A percentile compares a stretch with the other conserved stretches of the same genome.
Evolutionary conservation across 164 flowering plant species (phyloP).

Genomic region (Chimonanthus praecox): DNA sequence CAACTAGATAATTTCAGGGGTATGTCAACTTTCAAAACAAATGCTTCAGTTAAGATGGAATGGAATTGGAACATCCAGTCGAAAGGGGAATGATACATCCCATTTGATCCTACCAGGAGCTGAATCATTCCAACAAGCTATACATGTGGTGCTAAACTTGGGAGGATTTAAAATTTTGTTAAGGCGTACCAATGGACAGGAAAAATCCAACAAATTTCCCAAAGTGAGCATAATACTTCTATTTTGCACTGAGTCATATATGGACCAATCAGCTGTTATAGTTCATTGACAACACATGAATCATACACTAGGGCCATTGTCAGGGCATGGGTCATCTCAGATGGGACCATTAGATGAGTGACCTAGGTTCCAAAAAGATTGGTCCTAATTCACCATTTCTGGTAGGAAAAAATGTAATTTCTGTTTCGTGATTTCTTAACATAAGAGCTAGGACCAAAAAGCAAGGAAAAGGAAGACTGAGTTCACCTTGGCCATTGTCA

Average conservation of each 20-base stretch:
- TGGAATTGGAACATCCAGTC: not conserved
- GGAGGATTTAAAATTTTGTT: not conserved
- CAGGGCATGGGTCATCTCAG: not conserved
- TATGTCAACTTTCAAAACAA: too few species aligned
- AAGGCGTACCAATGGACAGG: not conserved
- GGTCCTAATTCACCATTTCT: not conserved
- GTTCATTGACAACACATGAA: not conserved
- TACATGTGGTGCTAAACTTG: not conserved
- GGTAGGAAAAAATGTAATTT: not conserved
- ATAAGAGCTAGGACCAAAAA: not conserved
- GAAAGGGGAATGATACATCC: not conserved
- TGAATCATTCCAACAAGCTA: not conserved
- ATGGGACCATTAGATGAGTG: not conserved
- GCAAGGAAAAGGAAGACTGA: not conserved
- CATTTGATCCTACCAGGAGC: not conserved
- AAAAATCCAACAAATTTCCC: not conserved
- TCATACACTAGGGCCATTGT: not conserved
- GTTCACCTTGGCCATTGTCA: conserved; percentile 92
- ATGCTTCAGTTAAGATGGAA: not conserved
- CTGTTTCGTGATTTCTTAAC: not conserved
- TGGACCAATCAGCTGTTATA: not conserved
- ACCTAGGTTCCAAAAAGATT: not conserved
- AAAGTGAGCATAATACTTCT: not conserved
- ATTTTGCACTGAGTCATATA: not conserved
- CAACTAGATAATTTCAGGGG: too few species aligned